phyloP scores from a whole-genome alignment of 768 basidiomycete species.

The Leucogyrophana mollusca region DNA sequence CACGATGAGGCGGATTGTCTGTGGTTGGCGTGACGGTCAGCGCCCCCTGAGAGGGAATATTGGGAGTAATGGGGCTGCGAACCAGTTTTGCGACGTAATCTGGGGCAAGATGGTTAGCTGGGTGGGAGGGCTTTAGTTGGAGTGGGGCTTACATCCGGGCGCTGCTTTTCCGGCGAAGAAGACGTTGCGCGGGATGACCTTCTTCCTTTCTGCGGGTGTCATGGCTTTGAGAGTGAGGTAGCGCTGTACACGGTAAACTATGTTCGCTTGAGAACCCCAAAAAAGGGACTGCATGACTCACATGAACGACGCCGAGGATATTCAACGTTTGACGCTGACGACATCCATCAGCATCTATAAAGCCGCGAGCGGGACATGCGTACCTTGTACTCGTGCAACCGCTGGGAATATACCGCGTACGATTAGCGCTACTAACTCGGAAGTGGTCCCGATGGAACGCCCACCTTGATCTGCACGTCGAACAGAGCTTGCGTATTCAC shows the following conservation, averaged over 20 bases:
- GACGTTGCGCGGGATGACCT: constrained; percentile 82
- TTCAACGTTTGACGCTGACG: constrained; percentile 88
- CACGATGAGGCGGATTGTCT: constrained; percentile 92
- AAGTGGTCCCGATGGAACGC: constrained; percentile 12
- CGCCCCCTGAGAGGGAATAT: not conserved
- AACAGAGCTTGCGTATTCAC: constrained; percentile 81
- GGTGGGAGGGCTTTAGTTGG: not conserved
- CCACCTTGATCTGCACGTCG: constrained; percentile 86
- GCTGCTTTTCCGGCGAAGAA: constrained; percentile 99
- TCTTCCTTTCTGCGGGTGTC: constrained; percentile 76
- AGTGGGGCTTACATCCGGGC: constrained; percentile 67
- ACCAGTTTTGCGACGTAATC: constrained; percentile 93
- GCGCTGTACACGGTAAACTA: constrained; percentile 53
- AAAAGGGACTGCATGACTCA: constrained; percentile 32
- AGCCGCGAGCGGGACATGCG: not conserved
- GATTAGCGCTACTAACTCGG: no score
- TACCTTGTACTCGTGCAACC: constrained; percentile 91
- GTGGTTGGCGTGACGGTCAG: constrained; percentile 1
- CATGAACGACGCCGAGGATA: constrained; percentile 86
- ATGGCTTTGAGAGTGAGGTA: constrained; percentile 82
- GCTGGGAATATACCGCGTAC: constrained; percentile 50
- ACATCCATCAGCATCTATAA: not conserved
- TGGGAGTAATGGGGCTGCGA: constrained; percentile 6
- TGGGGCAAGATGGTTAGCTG: constrained; percentile 23
- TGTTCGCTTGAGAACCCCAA: constrained; percentile 3